Evolutionary conservation across 805 yeast genomes (phyloP).

Genomic region (Clavispora vitiphila): DNA sequence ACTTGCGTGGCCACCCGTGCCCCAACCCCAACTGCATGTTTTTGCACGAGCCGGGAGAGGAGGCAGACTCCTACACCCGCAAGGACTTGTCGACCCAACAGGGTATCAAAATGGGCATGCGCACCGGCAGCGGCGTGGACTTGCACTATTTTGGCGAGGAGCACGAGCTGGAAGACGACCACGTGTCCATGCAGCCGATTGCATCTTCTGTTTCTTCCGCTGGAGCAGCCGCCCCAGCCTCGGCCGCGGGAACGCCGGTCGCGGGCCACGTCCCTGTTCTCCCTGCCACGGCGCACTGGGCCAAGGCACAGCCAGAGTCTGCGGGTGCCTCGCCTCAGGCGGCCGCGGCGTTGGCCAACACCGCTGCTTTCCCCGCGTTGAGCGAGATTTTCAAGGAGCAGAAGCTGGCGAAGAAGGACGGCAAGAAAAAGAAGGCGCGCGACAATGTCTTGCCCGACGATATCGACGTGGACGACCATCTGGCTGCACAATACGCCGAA

Average conservation of each 20-base stretch:
- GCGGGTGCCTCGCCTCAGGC: slow-evolving; percentile 35
- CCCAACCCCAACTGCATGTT: slow-evolving; percentile 99
- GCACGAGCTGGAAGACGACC: slow-evolving; percentile 1
- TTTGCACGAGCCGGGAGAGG: slow-evolving; percentile 98
- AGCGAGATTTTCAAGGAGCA: slow-evolving; percentile 42
- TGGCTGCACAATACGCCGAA: slow-evolving; percentile 45
- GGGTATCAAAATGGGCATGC: slow-evolving; percentile 52
- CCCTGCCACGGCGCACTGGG: slow-evolving; percentile 49
- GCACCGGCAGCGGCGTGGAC: slow-evolving; percentile 13
- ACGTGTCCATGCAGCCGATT: not conserved
- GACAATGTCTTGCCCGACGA: slow-evolving; percentile 42
- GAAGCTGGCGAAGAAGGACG: slow-evolving; percentile 26
- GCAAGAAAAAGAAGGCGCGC: slow-evolving; percentile 27
- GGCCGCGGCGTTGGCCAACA: slow-evolving; percentile 36
- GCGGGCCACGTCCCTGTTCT: slow-evolving; percentile 42
- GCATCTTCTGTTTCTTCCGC: slow-evolving; percentile 2
- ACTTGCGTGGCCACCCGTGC: slow-evolving; percentile 90
- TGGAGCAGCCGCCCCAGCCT: slow-evolving; percentile 10
- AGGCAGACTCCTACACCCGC: slow-evolving; percentile 93
- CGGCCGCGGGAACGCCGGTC: slow-evolving; percentile 6
- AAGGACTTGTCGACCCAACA: slow-evolving; percentile 79
- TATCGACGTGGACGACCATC: slow-evolving; percentile 41
- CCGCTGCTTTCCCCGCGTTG: slow-evolving; percentile 57
- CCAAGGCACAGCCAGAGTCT: slow-evolving; percentile 20
- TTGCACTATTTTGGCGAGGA: slow-evolving; percentile 11